Evolutionary conservation across 1,284 basidiomycete genomes (phyloP).

Genomic region (Peniophora sp.): DNA sequence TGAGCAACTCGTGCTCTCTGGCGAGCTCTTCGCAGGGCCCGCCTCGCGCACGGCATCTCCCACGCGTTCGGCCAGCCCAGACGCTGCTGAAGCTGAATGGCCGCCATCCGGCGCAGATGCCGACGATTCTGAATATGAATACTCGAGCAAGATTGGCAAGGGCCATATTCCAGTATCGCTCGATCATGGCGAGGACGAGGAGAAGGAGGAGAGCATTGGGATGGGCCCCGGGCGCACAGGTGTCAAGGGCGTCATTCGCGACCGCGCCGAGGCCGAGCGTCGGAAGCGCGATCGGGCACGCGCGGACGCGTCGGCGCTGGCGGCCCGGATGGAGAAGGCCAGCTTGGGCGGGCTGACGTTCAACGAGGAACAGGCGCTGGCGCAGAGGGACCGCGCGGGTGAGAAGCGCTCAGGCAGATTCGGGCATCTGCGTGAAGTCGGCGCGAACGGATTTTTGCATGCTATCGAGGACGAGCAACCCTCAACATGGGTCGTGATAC

Average conservation of each 20-base stretch:
- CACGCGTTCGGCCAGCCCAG: constrained; percentile 40
- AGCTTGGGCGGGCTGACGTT: constrained; percentile 60
- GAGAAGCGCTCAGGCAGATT: constrained; percentile 34
- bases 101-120: constrained; percentile 20
- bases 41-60: constrained; percentile 33
- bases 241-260: constrained; percentile 78
- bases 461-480: constrained; percentile 71
- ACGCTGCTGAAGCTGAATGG: background rate
- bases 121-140: constrained; percentile 26
- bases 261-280: constrained; percentile 59
- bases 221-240: constrained; percentile 79
- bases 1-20: constrained; percentile 72
- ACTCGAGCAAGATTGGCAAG: constrained; percentile 19
- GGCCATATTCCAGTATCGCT: constrained; percentile 7
- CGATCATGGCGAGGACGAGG: constrained; percentile 8
- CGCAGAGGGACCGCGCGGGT: constrained; percentile 42
- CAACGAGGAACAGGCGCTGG: constrained; percentile 40
- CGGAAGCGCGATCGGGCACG: constrained; percentile 40
- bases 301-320: constrained; percentile 41
- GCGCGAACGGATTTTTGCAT: constrained; percentile 60
- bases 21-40: constrained; percentile 56
- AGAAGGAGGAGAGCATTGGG: constrained; percentile 47
- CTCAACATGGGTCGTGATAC: constrained; percentile 71
- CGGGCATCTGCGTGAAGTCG: constrained; percentile 79
- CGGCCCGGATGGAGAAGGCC: constrained; percentile 50